phyloP scores from a whole-genome alignment of 225 moss, liverwort and hornwort species.

The Lunularia cruciata region DNA sequence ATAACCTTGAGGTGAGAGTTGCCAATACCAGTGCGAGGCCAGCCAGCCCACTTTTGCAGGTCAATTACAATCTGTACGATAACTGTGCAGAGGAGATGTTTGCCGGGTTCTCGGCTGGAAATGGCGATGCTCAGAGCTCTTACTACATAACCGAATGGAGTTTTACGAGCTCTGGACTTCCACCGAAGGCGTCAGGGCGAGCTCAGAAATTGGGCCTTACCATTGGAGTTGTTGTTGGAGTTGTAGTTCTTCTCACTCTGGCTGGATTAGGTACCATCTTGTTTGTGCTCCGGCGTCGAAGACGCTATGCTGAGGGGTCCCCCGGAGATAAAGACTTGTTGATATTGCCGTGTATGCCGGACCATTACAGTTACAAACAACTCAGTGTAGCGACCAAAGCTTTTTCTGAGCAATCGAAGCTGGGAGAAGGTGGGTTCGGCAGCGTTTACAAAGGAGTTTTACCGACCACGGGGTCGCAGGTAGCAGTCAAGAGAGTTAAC shows the following conservation, averaged over 20 bases:
- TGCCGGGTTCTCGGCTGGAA: constrained; percentile 32
- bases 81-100: constrained; percentile 20
- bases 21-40: neutral
- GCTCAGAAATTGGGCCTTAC: neutral
- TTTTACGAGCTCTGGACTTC: constrained; percentile 17
- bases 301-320: neutral
- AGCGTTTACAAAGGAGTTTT: constrained; percentile 53
- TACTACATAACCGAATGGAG: constrained; percentile 27
- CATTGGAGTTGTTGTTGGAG: constrained; percentile 7
- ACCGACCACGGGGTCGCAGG: constrained; percentile 29
- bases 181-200: neutral
- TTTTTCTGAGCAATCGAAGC: constrained; percentile 30
- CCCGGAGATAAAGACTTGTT: neutral
- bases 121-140: constrained; percentile 27
- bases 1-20: constrained; percentile 15
- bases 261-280: neutral
- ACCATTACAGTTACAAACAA: constrained; percentile 38
- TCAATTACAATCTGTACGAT: constrained; percentile 1
- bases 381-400: constrained; percentile 33
- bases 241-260: neutral
- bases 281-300: neutral
- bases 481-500: constrained; percentile 53
- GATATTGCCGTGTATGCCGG: constrained; percentile 6
- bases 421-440: constrained; percentile 52
- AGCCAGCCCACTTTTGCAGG: neutral